Evolutionary conservation across 2,329 filamentous ascomycete species (phyloP), one percentile per base, ranked within the genome.

Genomic region (Coniochaeta sp.): DNA sequence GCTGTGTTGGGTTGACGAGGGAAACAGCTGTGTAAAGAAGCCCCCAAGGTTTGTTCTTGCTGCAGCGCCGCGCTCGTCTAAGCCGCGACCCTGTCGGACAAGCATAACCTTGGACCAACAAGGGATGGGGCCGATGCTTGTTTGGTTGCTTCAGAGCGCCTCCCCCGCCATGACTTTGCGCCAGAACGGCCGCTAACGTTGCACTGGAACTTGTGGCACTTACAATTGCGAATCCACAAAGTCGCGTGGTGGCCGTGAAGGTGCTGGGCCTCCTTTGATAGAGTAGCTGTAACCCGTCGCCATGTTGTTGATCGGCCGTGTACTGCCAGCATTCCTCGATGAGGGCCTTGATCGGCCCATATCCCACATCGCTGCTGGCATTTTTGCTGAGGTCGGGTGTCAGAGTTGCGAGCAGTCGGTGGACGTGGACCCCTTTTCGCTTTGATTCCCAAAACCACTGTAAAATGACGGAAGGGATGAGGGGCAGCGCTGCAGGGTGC

Each of bases 191-290:
- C 59, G 43, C 59, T 52, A 52, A 28, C 24, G 26, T 22, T 34
- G 34, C 47, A 28, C 28, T 57, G 38, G 16, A 6, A 40, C 26
- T 31, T n/a, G 17, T 31, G 33, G 57, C 36, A 67, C 66, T 67
- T 65, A 70, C 67, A 66, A 69, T 33, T 66, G 64, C 54, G 66
- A 64, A 58, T 69, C 62, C n/a, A 67, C 59, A 60, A 68, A 68
- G 59, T 73, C 70, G 57, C 66, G 68, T 5, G 70, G 66, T n/a
- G 72, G 70, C 36, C 68, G 64, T 38, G 64, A 63, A 31, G 73
- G 68, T 57, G 72, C 62, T 31, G 70, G 68, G 3, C 73, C 73
- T 50, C 73, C 74, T 63, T 67, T 68, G 61, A 76, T 72, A 0
- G 71, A 69, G 62, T 75, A 76, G 52, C 65, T 69, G 64, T 76